A percentile compares a stretch with the other conserved stretches of the same genome.
These are phyloP conservation scores for Phaeoacremonium minimum DNA, from an alignment of 2,329 filamentous ascomycete species.

Conservation along the genomic window DNA sequence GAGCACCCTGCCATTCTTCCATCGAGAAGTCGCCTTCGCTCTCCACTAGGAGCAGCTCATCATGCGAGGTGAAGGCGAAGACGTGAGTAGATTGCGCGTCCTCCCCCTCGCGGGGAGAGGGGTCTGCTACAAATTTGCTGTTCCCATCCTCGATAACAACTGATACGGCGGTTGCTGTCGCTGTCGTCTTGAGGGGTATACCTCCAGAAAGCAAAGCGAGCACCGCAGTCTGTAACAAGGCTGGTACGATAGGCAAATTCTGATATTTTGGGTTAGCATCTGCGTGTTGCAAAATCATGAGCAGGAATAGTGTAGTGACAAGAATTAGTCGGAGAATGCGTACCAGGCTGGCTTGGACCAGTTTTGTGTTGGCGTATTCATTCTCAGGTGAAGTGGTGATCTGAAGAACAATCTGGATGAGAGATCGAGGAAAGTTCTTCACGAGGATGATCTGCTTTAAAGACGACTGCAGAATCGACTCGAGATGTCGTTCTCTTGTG, in stretches of 20 bases:
- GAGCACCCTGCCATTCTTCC: slow-evolving; percentile 69
- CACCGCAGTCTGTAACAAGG: slow-evolving; percentile 75
- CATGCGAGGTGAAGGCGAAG: slow-evolving; percentile 73
- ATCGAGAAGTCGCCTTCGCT: slow-evolving; percentile 77
- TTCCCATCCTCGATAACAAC: slow-evolving; percentile 36
- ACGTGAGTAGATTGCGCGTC: slow-evolving; percentile 71
- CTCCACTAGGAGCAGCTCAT: slow-evolving; percentile 71
- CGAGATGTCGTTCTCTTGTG: slow-evolving; percentile 76
- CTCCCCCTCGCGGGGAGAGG: slow-evolving; percentile 58
- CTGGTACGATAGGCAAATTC: slow-evolving; percentile 77
- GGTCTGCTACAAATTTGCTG: slow-evolving; percentile 49
- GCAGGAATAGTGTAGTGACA: slow-evolving; percentile 2
- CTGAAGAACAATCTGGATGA: slow-evolving; percentile 81
- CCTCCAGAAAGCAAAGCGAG: slow-evolving; percentile 77
- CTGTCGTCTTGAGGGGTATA: slow-evolving; percentile 72
- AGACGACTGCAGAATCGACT: slow-evolving; percentile 68
- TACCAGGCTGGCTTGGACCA: slow-evolving; percentile 58
- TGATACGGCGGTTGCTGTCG: slow-evolving; percentile 62
- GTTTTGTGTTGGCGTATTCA: slow-evolving; percentile 56
- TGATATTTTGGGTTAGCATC: slow-evolving; percentile 29
- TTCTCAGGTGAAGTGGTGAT: slow-evolving; percentile 66
- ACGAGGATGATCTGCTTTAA: slow-evolving; percentile 71
- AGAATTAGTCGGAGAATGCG: slow-evolving; percentile 3
- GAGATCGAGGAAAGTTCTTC: slow-evolving; percentile 68
- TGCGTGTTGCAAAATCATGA: too few species aligned